Conservation (phyloP, 805 yeast genomes). For the Suhomyces canberraensis region DNA sequence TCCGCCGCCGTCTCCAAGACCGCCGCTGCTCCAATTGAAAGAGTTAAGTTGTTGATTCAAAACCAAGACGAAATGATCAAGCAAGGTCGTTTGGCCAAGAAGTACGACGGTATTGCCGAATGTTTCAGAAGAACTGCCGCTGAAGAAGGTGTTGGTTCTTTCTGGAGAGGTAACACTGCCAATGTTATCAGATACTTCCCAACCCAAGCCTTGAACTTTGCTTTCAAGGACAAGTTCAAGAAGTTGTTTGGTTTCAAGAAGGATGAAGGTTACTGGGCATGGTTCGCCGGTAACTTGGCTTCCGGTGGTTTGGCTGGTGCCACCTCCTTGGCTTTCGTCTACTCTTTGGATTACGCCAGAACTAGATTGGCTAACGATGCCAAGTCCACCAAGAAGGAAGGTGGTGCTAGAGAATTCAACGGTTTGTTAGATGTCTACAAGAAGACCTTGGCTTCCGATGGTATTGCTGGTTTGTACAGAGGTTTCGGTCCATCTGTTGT, state of each 20-base stretch:
- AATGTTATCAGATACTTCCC: slow-evolving; percentile 99
- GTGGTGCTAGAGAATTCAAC: slow-evolving; percentile 93
- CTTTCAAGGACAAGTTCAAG: slow-evolving; percentile 97
- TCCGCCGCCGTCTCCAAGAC: slow-evolving; percentile 98
- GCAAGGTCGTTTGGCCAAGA: slow-evolving; percentile 88
- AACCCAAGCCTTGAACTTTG: slow-evolving; percentile 97
- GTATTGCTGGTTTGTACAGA: slow-evolving; percentile 98
- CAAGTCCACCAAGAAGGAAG: slow-evolving; percentile 74
- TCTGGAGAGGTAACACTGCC: slow-evolving; percentile 99
- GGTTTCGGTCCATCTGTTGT: slow-evolving; percentile 98
- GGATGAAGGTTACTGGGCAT: slow-evolving; percentile 86
- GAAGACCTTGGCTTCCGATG: slow-evolving; percentile 93
- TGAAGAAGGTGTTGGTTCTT: slow-evolving; percentile 86
- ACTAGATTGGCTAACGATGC: slow-evolving; percentile 99
- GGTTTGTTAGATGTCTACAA: slow-evolving; percentile 95
- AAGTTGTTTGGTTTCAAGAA: slow-evolving; percentile 95
- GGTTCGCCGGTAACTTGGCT: slow-evolving; percentile 98
- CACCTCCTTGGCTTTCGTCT: slow-evolving; percentile 86
- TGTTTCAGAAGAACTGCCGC: slow-evolving; percentile 94
- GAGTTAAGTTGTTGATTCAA: slow-evolving; percentile 94
- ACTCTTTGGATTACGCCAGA: slow-evolving; percentile 98
- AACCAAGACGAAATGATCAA: slow-evolving; percentile 98
- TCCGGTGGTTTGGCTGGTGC: slow-evolving; percentile 99
- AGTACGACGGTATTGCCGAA: slow-evolving; percentile 87
- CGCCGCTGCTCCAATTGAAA: slow-evolving; percentile 96